Evolutionary conservation across 495 filamentous ascomycete genomes (phyloP).

Genomic region (Daldinia loculata): DNA sequence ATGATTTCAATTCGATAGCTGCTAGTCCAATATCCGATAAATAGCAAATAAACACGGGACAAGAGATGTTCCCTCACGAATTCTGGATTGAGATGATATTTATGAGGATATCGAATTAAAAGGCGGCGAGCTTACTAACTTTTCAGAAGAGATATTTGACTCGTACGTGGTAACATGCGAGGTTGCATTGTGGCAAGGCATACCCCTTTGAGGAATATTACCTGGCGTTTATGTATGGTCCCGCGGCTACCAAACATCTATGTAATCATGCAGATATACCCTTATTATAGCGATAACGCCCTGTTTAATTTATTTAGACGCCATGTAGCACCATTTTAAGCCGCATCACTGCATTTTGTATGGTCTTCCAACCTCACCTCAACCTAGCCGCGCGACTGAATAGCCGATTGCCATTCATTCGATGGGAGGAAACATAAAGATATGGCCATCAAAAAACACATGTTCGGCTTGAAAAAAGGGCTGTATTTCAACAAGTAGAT

Average conservation of each 20-base stretch:
- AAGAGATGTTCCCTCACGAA: neutral
- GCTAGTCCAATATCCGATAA: neutral
- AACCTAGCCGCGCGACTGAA: neutral
- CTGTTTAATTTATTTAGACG: neutral
- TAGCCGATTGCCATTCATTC: neutral
- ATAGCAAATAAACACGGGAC: neutral
- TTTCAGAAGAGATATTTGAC: neutral
- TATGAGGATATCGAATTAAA: neutral
- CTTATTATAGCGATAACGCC: neutral
- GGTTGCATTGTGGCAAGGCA: neutral
- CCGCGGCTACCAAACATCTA: neutral
- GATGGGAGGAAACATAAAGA: neutral
- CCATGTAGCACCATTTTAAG: neutral
- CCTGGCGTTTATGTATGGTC: neutral
- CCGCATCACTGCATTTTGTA: neutral
- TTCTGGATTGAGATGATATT: neutral
- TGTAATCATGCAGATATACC: neutral
- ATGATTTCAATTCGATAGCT: neutral
- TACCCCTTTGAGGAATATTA: neutral
- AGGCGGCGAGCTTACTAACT: neutral
- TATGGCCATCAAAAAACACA: neutral
- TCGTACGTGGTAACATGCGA: neutral
- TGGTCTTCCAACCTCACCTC: neutral
- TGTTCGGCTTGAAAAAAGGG: neutral
- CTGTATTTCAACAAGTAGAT: neutral